phyloP scores from a whole-genome alignment of 192 early-diverging fungal genomes.

The Backusella westeae region DNA sequence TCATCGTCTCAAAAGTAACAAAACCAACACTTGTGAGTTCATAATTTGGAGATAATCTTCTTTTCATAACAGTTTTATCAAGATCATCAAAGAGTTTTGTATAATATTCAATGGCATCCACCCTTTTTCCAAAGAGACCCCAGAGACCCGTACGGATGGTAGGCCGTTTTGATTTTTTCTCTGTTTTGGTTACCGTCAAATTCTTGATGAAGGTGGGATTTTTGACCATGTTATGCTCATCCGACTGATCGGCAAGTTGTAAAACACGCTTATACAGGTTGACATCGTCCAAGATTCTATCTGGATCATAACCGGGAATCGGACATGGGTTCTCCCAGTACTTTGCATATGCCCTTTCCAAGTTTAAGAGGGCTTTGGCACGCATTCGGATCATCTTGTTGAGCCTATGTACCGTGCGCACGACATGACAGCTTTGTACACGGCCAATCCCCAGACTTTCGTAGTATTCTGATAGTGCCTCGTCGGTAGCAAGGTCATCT shows the following conservation, averaged over 20 bases:
- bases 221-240: neutral
- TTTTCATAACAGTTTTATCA: slow-evolving; percentile 48
- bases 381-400: slow-evolving; percentile 42
- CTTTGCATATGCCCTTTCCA: slow-evolving; percentile 54
- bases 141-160: slow-evolving; percentile 39
- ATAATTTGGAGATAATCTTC: slow-evolving; percentile 16
- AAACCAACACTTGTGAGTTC: slow-evolving; percentile 59
- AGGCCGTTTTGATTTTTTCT: slow-evolving; percentile 32
- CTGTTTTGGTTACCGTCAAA: neutral
- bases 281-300: slow-evolving; percentile 36
- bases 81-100: slow-evolving; percentile 47
- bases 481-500: slow-evolving; percentile 45
- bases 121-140: slow-evolving; percentile 52
- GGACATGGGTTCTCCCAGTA: slow-evolving; percentile 69
- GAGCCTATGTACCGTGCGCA: slow-evolving; percentile 49
- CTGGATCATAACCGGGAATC: slow-evolving; percentile 61
- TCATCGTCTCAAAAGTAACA: slow-evolving; percentile 69
- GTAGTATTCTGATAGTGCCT: slow-evolving; percentile 47
- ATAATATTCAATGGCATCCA: slow-evolving; percentile 68
- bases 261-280: slow-evolving; percentile 16
- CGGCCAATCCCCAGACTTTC: slow-evolving; percentile 51
- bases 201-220: neutral
- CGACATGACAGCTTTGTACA: slow-evolving; percentile 51
- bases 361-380: slow-evolving; percentile 40
- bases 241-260: neutral